phyloP scores from a whole-genome alignment of 768 basidiomycete genomes.

The Panaeolus cyanescens region DNA sequence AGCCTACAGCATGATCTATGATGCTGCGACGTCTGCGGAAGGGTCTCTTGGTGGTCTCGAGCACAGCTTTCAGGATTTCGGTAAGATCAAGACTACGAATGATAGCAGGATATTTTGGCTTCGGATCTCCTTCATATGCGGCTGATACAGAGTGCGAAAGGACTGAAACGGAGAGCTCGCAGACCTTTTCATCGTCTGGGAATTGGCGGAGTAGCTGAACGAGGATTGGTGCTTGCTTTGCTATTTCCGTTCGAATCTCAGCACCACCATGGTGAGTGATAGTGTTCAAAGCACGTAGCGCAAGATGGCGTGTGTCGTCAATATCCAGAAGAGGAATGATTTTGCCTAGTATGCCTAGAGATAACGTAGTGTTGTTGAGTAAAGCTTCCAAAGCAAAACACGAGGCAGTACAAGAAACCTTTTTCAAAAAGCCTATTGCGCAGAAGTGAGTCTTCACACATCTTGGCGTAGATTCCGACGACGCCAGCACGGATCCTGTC shows the following conservation, averaged over 20 bases:
- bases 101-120: constrained; percentile 37
- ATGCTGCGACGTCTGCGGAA: constrained; percentile 28
- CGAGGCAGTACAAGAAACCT: constrained; percentile 35
- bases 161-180: constrained; percentile 52
- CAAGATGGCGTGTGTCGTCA: constrained; percentile 50
- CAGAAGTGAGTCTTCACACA: constrained; percentile 61
- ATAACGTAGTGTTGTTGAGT: background rate
- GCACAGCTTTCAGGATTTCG: constrained; percentile 42
- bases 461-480: constrained; percentile 62
- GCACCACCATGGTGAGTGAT: constrained; percentile 64
- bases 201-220: constrained; percentile 47
- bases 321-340: constrained; percentile 55
- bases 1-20: constrained; percentile 52
- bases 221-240: constrained; percentile 42
- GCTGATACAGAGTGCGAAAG: constrained; percentile 53
- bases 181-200: constrained; percentile 50
- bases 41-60: constrained; percentile 46
- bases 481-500: constrained; percentile 56
- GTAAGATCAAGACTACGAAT: constrained; percentile 44
- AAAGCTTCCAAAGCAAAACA: background rate
- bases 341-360: constrained; percentile 55
- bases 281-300: constrained; percentile 55
- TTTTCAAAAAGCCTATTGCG: constrained; percentile 59
- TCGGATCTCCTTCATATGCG: constrained; percentile 41
- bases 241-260: constrained; percentile 51